Evolutionary conservation across 148 eudicot species (phyloP), one percentile per base, ranked within the genome.

Genomic region (Hydrangea macrophylla): DNA sequence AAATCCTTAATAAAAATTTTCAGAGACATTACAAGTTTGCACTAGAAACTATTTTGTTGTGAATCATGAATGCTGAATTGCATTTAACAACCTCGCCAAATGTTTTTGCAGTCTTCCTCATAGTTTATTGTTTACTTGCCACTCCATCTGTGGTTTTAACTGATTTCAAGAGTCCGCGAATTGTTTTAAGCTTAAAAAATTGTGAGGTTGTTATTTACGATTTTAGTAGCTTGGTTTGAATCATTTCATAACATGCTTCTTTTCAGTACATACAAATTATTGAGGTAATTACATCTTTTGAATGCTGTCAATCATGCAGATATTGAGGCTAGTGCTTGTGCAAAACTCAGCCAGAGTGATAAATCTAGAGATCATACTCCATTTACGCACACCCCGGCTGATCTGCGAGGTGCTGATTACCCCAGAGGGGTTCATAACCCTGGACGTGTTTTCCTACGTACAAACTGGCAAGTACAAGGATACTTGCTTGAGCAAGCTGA

Each of bases 381-480:
- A 39, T 72, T 71, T 70, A 23, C 69, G 51, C 64, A 65, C 28
- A 77, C 80, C 45, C 73, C 76, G 32, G 55, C 28, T 73, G 74
- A 70, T 64, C 26, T 42, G 55, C 80, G 79, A 69, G 70, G 51
- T 22, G 59, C 48, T 7, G 79, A 82, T 74, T 74, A 73, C 60
- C 67, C 75, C 24, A 70, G 78, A 73, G 86, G 84, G 69, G 65
- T n/a, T n/a, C n/a, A n/a, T n/a, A n/a, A n/a, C n/a, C n/a, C n/a
- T n/a, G n/a, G n/a, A n/a, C n/a, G n/a, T n/a, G n/a, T 59, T 73
- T 86, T 85, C 81, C 78, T 90, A 75, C 91, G 88, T 72, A 69
- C 97, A 75, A 84, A 88, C 74, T 85, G 88, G 93, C 99, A 94
- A 77, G 79, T 90, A 70, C 96, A 94, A 61, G 96, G 96, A 57